phyloP scores from a whole-genome alignment of 116 monocot species.

The Zostera marina region DNA sequence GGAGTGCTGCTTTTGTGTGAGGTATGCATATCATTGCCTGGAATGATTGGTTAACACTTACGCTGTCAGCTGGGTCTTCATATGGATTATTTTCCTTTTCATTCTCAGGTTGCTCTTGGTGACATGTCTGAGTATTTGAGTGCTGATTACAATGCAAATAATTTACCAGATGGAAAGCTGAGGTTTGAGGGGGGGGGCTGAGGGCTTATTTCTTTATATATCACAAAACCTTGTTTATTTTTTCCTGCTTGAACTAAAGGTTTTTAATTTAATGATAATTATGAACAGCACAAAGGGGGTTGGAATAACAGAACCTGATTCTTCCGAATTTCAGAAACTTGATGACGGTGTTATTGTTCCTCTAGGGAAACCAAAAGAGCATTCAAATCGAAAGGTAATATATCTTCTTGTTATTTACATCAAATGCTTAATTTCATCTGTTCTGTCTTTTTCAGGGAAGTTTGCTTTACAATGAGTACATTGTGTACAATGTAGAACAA shows the following conservation, averaged over 20 bases:
- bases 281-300: constrained; percentile 74
- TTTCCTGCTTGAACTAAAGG: background rate
- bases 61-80: background rate
- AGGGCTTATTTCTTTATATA: too few relatives aligned
- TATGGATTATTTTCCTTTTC: background rate
- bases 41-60: too few relatives aligned
- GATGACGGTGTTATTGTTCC: constrained; percentile 68
- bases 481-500: constrained; percentile 90
- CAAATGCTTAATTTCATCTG: constrained; percentile 1
- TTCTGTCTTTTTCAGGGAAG: constrained; percentile 35
- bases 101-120: constrained; percentile 74
- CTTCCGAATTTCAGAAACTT: constrained; percentile 25
- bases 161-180: constrained; percentile 57
- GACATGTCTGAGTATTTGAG: constrained; percentile 50
- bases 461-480: constrained; percentile 88
- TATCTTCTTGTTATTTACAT: background rate
- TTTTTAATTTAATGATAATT: background rate
- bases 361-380: constrained; percentile 57
- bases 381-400: constrained; percentile 17
- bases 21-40: constrained; percentile 1
- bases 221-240: background rate
- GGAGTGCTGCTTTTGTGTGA: constrained; percentile 67
- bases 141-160: constrained; percentile 53
- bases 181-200: too few relatives aligned
- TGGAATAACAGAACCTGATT: constrained; percentile 57